phyloP scores from a whole-genome alignment of 1,284 basidiomycete species.

The Mycena sp. region DNA sequence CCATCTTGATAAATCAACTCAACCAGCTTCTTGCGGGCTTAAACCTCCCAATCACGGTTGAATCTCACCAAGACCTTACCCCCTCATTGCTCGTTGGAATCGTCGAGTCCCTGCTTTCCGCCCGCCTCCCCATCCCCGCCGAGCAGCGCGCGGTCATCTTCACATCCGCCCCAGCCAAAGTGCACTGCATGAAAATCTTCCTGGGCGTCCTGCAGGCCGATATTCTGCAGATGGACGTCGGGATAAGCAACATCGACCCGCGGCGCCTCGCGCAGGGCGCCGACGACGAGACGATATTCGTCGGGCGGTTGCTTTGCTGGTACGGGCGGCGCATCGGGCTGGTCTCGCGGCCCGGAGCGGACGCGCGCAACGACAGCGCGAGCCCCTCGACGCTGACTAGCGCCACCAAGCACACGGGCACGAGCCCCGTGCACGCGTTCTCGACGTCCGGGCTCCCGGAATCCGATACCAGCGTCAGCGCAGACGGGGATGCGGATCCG shows the following conservation, averaged over 20 bases:
- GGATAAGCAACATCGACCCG: conserved; percentile 71
- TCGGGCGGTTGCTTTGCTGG: conserved; percentile 73
- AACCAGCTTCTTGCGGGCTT: conserved; percentile 60
- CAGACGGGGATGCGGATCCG: conserved; percentile 25
- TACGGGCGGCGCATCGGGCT: conserved; percentile 59
- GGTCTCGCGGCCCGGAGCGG: conserved; percentile 31
- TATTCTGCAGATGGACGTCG: conserved; percentile 66
- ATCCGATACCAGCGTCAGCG: conserved; percentile 36
- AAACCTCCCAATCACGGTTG: conserved; percentile 60
- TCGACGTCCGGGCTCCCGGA: conserved; percentile 2
- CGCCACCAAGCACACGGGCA: conserved; percentile 19
- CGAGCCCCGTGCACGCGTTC: neutral
- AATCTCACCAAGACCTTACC: conserved; percentile 73
- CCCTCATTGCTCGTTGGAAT: conserved; percentile 74
- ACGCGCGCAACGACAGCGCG: neutral
- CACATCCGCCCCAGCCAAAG: conserved; percentile 36
- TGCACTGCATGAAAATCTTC: conserved; percentile 79
- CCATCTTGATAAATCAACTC: conserved; percentile 43
- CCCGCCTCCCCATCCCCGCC: conserved; percentile 56
- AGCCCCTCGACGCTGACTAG: conserved; percentile 25
- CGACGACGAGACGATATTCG: conserved; percentile 68
- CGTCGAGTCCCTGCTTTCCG: conserved; percentile 64
- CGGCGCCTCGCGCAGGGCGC: conserved; percentile 66
- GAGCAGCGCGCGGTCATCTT: conserved; percentile 47
- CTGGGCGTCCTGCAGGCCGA: conserved; percentile 79